Evolutionary conservation across 163 green algal genomes (phyloP), one percentile per base, ranked within the genome.

Genomic region (Smithsoniella earleae): DNA sequence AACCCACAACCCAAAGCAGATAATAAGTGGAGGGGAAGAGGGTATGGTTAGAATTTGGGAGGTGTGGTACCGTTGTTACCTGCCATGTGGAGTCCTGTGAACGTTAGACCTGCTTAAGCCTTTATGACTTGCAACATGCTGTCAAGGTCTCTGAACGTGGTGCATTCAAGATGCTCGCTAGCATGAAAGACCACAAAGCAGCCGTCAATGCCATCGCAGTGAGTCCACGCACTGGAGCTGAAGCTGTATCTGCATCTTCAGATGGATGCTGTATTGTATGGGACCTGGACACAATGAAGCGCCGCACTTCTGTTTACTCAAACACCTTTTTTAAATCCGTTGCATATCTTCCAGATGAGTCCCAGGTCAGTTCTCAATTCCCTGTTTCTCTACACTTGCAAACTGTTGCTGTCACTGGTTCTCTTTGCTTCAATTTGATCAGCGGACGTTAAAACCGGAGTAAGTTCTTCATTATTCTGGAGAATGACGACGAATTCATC

Each of bases 211-310:
- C 38, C 33, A 78, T 85, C 66, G 31, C 37, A 22, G 54, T 66
- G 27, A 44, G 78, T 13, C 63, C 62, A 3, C 18, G 37, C 33
- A 81, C 73, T 27, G 76, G 80, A 36, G 64, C 40, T 0, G 77
- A 86, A 65, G 82, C 73, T 46, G 76, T 82, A 5, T 82, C 31
- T 3, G 87, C 87, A 3, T 82, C 66, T 66, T 82, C 66, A n/a
- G 90, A 96, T 75, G 90, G 90, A 77, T 83, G 62, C 62, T 92
- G 86, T 82, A 91, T 96, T 79, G 85, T 95, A 44, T 96, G 90
- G 90, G 88, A 95, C 78, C 69, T 96, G 46, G 66, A 73, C 73
- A 85, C 81, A 27, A 85, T 86, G 77, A 85, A 85, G 76, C 81
- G 84, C 33, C 78, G 85, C 52, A 86, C 77, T 73, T 88, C 74